Evolutionary conservation across 192 early-diverging fungal genomes (phyloP), one percentile per base, ranked within the genome.

Genomic region (Entomortierella chlamydospora): DNA sequence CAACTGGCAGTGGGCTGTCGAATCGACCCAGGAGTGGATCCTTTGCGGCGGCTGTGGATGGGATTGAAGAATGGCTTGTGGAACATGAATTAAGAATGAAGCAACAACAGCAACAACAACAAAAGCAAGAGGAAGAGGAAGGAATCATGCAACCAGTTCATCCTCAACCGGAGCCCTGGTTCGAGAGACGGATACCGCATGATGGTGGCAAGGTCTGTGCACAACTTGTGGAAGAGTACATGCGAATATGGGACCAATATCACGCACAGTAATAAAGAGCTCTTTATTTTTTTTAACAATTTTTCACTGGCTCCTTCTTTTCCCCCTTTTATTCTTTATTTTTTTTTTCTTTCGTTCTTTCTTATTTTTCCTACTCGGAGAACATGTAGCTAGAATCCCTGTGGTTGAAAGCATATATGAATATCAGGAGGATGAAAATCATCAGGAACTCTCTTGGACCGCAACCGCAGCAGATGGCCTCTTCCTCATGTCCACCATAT

Each of bases 201-300:
- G 49, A 77, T 52, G 73, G 73, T 5, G 73, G 73, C 4, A 66
- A 68, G 25, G 53, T 77, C 4, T 77, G 73, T 47, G 73, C 73
- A 13, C 52, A 23, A 22, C 52, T 77, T 9, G 25, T 77, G 28
- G 73, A 77, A 25, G 73, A 61, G 47, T 77, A 55, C 47, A 68
- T 77, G 73, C 43, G n/a, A 31, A 45, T 63, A 57, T 74, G 72
- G 72, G 61, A 64, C 22, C n/a, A 57, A 20, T 25, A 53, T 26
- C 49, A 52, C 23, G 43, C 45, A 47, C 45, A 47, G 45, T 15
- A 12, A 47, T 20, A 47, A 47, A 47, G 52, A 2, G 26, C 3
- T n/a, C 12, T 26, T 26, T 55, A n/a, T n/a, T n/a, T n/a, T n/a
- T n/a, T n/a, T n/a, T n/a, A n/a, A n/a, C n/a, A n/a, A n/a, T n/a